phyloP scores from a whole-genome alignment of 1,284 basidiomycete species.

The Pseudozyma flocculosa region DNA sequence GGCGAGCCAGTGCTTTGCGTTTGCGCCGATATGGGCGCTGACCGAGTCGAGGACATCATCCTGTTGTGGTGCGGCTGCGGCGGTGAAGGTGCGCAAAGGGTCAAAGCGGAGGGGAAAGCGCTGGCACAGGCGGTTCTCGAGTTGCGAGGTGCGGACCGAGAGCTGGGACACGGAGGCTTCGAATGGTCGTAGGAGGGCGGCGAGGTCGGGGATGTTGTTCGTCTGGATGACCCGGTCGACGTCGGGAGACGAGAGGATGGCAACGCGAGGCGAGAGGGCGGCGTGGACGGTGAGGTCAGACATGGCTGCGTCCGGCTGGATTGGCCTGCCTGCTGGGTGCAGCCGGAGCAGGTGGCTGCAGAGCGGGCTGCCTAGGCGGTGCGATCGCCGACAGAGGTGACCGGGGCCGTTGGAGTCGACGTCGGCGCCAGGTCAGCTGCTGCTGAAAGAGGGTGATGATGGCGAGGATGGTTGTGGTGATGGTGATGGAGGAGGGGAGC shows the following conservation, averaged over 20 bases:
- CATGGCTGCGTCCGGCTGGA: no score
- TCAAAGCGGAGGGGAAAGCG: slow-evolving; percentile 52
- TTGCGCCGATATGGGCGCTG: slow-evolving; percentile 33
- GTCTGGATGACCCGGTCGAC: slow-evolving; percentile 31
- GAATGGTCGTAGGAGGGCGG: slow-evolving; percentile 49
- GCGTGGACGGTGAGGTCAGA: slow-evolving; percentile 39
- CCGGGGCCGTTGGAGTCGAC: no score
- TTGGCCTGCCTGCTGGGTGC: no score
- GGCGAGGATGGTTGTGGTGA: no score
- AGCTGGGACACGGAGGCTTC: slow-evolving; percentile 37
- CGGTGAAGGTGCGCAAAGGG: slow-evolving; percentile 32
- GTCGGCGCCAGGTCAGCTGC: no score
- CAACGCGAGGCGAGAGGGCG: slow-evolving; percentile 49
- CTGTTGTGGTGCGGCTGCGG: slow-evolving; percentile 6
- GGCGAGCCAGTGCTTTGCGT: slow-evolving; percentile 36
- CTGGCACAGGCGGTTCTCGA: slow-evolving; percentile 39
- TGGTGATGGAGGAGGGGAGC: no score
- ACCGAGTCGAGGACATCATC: slow-evolving; percentile 35
- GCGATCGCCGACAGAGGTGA: no score
- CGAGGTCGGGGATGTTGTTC: slow-evolving; percentile 40
- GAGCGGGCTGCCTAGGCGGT: no score
- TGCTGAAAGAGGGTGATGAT: no score
- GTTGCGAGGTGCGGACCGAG: slow-evolving; percentile 50
- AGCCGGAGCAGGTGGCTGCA: no score
- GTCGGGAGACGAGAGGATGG: slow-evolving; percentile 46